Conservation (phyloP, 1,139 yeast species). For the Suhomyces bolitotheri region DNA sequence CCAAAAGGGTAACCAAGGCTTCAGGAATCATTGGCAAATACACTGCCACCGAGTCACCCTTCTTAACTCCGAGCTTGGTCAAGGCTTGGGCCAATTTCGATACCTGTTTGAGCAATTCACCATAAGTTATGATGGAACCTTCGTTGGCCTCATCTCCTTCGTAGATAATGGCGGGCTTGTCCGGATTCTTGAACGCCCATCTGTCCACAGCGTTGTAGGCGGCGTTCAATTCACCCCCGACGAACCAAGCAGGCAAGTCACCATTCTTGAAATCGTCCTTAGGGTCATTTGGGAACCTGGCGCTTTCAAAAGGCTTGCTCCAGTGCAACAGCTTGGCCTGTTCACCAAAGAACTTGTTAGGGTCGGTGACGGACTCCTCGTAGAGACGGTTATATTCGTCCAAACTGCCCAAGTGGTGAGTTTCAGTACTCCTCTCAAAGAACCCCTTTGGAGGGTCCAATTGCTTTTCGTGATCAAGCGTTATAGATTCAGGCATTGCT, state of each 20-base stretch:
- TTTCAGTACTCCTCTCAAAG: slow-evolving; percentile 46
- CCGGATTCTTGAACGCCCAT: slow-evolving; percentile 70
- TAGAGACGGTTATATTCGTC: slow-evolving; percentile 62
- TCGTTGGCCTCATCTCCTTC: slow-evolving; percentile 77
- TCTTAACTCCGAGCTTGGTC: slow-evolving; percentile 64
- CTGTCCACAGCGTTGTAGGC: slow-evolving; percentile 78
- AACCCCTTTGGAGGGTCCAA: slow-evolving; percentile 59
- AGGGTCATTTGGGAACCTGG: slow-evolving; percentile 54
- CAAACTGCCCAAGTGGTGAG: slow-evolving; percentile 50
- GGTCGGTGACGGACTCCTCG: slow-evolving; percentile 67
- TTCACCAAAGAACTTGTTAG: slow-evolving; percentile 63
- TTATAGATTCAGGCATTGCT: slow-evolving; percentile 21
- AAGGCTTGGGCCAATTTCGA: slow-evolving; percentile 70
- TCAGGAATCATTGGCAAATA: slow-evolving; percentile 88
- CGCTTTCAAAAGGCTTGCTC: slow-evolving; percentile 60
- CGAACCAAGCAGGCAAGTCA: slow-evolving; percentile 75
- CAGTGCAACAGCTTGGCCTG: slow-evolving; percentile 64
- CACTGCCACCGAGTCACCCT: slow-evolving; percentile 84
- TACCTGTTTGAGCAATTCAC: slow-evolving; percentile 69
- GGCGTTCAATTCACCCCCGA: slow-evolving; percentile 76
- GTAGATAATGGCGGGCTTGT: slow-evolving; percentile 74
- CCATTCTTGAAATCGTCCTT: slow-evolving; percentile 59
- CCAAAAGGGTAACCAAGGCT: slow-evolving; percentile 70
- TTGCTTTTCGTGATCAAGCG: slow-evolving; percentile 45
- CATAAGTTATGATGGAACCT: slow-evolving; percentile 65